These are phyloP conservation scores for Eimeria tenella DNA, from an alignment of 169 alveolate genomes.

Conservation along the genomic window DNA sequence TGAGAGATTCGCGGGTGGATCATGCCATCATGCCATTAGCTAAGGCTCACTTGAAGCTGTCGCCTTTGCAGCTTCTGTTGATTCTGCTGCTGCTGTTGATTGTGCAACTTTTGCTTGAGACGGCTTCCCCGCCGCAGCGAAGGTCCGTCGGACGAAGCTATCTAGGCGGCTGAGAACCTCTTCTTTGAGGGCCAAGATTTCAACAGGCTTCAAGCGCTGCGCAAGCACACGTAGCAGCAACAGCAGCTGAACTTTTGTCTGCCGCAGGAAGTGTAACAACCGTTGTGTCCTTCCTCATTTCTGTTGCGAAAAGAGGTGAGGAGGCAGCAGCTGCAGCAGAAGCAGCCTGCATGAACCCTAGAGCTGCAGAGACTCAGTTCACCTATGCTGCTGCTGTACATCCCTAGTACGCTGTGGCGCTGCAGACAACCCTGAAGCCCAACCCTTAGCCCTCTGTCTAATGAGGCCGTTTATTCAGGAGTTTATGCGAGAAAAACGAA, in stretches of 20 bases:
- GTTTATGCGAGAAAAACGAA: no score
- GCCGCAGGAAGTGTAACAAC: background rate
- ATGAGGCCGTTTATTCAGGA: no score
- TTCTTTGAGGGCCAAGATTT: constrained; percentile 66
- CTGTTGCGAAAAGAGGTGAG: background rate
- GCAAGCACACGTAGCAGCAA: background rate
- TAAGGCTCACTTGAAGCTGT: background rate
- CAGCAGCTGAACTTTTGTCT: background rate
- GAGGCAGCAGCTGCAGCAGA: background rate
- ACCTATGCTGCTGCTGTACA: no score
- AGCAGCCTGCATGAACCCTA: background rate
- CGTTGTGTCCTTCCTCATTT: background rate
- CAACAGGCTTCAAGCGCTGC: constrained; percentile 75
- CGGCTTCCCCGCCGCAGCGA: constrained; percentile 36
- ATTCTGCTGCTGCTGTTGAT: constrained; percentile 27
- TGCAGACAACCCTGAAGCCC: no score
- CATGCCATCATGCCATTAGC: background rate
- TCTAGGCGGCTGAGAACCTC: constrained; percentile 47
- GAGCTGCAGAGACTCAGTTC: no score
- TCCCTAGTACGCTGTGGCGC: no score
- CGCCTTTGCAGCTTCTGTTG: background rate
- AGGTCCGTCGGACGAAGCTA: constrained; percentile 1
- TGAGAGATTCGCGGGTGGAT: background rate
- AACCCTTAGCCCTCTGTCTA: no score
- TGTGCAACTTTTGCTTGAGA: background rate